Conservation (phyloP, 768 basidiomycete species). For the Mycena venus region DNA sequence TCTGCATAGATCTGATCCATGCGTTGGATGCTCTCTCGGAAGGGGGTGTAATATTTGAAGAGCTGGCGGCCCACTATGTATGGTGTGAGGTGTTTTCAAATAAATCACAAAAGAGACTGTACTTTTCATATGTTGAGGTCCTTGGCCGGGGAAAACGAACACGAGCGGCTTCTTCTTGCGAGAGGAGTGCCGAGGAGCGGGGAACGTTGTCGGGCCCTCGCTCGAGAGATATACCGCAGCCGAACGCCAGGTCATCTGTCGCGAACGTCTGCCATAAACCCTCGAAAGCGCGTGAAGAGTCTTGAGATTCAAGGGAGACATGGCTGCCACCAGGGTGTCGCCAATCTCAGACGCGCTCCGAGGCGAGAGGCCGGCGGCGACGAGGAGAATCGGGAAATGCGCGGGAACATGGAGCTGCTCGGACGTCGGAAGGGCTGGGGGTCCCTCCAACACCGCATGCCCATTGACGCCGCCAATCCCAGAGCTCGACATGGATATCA, state of each 20-base stretch:
- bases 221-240: constrained; percentile 20
- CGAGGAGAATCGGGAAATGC: neutral
- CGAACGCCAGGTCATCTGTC: constrained; percentile 49
- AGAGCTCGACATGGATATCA: neutral
- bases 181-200: constrained; percentile 40
- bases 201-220: constrained; percentile 14
- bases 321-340: constrained; percentile 30
- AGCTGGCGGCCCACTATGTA: constrained; percentile 55
- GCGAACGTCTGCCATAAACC: constrained; percentile 43
- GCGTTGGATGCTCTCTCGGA: constrained; percentile 52
- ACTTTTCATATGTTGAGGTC: neutral
- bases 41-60: constrained; percentile 48
- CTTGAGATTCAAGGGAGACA: neutral
- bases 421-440: neutral
- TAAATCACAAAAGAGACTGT: neutral
- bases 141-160: neutral
- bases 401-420: neutral
- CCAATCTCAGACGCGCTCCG: constrained; percentile 50
- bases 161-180: neutral
- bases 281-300: constrained; percentile 14
- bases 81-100: neutral
- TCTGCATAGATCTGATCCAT: constrained; percentile 50
- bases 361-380: constrained; percentile 25
- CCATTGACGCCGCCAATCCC: neutral
- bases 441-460: neutral